phyloP scores from a whole-genome alignment of 202 grass and related monocot genomes.

The Cymbopogon flexuosus region DNA sequence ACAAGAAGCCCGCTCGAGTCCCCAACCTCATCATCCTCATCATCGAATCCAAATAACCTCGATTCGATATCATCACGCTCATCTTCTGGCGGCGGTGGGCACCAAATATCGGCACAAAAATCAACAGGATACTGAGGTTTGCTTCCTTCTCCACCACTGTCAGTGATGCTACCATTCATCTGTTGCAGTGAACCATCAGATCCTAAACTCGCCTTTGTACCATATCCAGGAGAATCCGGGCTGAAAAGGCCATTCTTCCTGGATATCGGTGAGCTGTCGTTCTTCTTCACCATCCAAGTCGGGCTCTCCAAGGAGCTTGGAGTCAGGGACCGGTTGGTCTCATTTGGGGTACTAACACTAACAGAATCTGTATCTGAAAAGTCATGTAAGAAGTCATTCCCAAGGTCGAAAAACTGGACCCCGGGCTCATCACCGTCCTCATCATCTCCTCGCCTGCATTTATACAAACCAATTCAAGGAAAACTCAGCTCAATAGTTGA shows the following conservation, averaged over 20 bases:
- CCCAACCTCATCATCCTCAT: constrained; percentile 57
- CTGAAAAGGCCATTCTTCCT: constrained; percentile 31
- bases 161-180: background rate
- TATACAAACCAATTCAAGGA: constrained; percentile 7
- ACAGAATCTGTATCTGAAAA: constrained; percentile 71
- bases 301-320: constrained; percentile 54
- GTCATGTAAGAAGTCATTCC: constrained; percentile 58
- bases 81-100: constrained; percentile 50
- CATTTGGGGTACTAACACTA: constrained; percentile 47
- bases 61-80: constrained; percentile 46
- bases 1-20: constrained; percentile 35
- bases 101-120: constrained; percentile 53
- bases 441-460: constrained; percentile 40
- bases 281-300: constrained; percentile 32
- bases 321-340: constrained; percentile 38
- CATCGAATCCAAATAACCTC: constrained; percentile 55
- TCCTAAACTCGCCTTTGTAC: constrained; percentile 3
- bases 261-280: background rate
- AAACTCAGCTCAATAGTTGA: constrained; percentile 30
- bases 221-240: constrained; percentile 43
- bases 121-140: constrained; percentile 30
- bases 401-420: constrained; percentile 58
- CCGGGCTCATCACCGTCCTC: constrained; percentile 44
- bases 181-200: constrained; percentile 5
- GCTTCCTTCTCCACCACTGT: constrained; percentile 23